A percentile compares a stretch with the other conserved stretches of the same genome.
phyloP scores from a whole-genome alignment of 2,329 filamentous ascomycete species.

The Graphium sp. region DNA sequence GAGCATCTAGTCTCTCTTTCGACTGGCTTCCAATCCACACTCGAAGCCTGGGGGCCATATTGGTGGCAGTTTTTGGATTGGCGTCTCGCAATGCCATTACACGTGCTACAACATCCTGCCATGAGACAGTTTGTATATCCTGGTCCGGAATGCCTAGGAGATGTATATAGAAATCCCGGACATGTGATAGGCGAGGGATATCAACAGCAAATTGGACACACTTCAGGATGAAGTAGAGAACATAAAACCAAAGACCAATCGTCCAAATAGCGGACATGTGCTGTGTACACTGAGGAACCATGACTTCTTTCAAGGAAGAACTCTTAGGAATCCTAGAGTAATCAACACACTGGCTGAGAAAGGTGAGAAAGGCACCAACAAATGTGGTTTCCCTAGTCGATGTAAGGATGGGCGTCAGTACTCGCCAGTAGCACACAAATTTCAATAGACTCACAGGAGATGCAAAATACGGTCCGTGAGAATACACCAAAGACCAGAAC shows the following conservation, averaged over 20 bases:
- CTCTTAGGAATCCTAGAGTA: slow-evolving; percentile 59
- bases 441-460: slow-evolving; percentile 45
- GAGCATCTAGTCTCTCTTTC: slow-evolving; percentile 85
- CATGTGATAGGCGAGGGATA: slow-evolving; percentile 52
- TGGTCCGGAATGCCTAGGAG: slow-evolving; percentile 65
- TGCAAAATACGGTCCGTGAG: slow-evolving; percentile 54
- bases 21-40: slow-evolving; percentile 65
- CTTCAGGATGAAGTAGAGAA: slow-evolving; percentile 73
- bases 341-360: slow-evolving; percentile 73
- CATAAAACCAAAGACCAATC: slow-evolving; percentile 66
- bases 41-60: slow-evolving; percentile 31
- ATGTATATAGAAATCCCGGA: slow-evolving; percentile 75
- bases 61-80: slow-evolving; percentile 61
- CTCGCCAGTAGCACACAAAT: not conserved
- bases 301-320: slow-evolving; percentile 30
- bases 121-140: slow-evolving; percentile 88
- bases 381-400: slow-evolving; percentile 55
- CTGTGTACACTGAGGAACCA: slow-evolving; percentile 58
- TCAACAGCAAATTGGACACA: slow-evolving; percentile 59
- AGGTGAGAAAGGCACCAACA: slow-evolving; percentile 66
- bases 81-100: slow-evolving; percentile 72
- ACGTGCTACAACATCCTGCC: slow-evolving; percentile 77
- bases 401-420: not conserved
- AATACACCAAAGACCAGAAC: slow-evolving; percentile 75
- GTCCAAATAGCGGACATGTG: slow-evolving; percentile 64